A percentile compares a stretch with the other conserved stretches of the same genome.
Conservation (phyloP, 1,284 basidiomycete genomes). For the Ustilago hordei region DNA sequence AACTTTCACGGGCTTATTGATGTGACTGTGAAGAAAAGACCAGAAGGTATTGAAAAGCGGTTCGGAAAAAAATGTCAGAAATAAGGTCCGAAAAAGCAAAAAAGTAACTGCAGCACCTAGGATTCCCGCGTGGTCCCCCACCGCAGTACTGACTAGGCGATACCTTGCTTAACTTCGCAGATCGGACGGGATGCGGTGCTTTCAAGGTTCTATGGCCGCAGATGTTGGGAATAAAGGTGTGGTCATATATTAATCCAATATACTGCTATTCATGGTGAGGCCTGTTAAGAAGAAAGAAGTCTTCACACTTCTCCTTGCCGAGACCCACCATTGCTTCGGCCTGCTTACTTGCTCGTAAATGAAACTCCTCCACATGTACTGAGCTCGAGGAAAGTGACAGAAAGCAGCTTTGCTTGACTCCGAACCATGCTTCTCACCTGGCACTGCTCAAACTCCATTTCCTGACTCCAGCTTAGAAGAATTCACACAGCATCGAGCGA, state of each 20-base stretch:
- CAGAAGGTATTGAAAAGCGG: no score
- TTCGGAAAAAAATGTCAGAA: no score
- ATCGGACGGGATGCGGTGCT: constrained; percentile 84
- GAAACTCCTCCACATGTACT: background rate
- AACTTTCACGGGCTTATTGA: no score
- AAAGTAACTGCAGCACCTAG: constrained; percentile 80
- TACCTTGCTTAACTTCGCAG: constrained; percentile 83
- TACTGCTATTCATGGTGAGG: no score
- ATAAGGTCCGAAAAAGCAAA: background rate
- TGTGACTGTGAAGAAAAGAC: no score
- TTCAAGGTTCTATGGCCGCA: constrained; percentile 82
- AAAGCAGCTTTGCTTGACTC: constrained; percentile 1
- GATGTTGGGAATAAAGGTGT: constrained; percentile 69
- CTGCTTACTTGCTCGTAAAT: no score
- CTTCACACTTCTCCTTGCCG: no score
- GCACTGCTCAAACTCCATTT: background rate
- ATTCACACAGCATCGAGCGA: background rate
- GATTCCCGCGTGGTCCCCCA: constrained; percentile 86
- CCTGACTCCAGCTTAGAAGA: background rate
- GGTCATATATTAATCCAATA: no score
- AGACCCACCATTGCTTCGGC: no score
- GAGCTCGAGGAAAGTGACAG: background rate
- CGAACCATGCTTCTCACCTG: background rate
- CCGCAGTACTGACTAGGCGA: constrained; percentile 84
- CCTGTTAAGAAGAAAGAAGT: no score